Evolutionary conservation across 352 stramenopile species (phyloP), one percentile per base, ranked within the genome.

Genomic region (Pythium aquatile): DNA sequence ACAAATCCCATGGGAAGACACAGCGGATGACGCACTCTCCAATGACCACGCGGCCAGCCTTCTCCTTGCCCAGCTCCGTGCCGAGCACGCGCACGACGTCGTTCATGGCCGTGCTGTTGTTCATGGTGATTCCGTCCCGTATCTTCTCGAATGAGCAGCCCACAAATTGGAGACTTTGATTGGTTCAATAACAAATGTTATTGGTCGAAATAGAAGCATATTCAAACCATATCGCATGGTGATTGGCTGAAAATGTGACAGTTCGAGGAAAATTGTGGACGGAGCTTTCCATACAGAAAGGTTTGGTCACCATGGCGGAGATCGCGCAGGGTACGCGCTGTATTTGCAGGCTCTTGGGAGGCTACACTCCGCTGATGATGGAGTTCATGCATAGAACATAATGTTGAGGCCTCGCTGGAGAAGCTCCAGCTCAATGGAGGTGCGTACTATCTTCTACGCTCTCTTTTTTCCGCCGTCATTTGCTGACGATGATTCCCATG

Each of bases 51-150:
- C 56, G 77, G 39, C 78, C 70, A 52, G 79, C 73, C 42, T 76
- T 68, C 60, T 76, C 67, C 62, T 81, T 79, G 55, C 74, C 58
- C 65, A 92, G 76, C 66, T 92, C 79, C 7, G 58, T 72, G 62
- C 76, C 79, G 46, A 92, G 73, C 68, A 87, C 78, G 63, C 79
- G 77, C 60, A 92, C 83, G 53, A 82, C 77, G 46, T 90, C 79
- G 73, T 92, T 83, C 64, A 83, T 56, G 24, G 74, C 68, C 44
- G 68, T 69, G 35, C n/a, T 62, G 30, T 60, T 53, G 14, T 16
- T 26, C 66, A 68, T 72, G 37, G 4, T 61, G 13, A 29, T 32
- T 24, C 40, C 5, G 17, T 26, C 3, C 16, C 2, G 40, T 47
- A 47, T 47, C 40, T 47, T 47, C 40, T 47, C 40, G 16, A 47